Evolutionary conservation across 768 basidiomycete species (phyloP).

Genomic region (Hemileccinum impolitum): DNA sequence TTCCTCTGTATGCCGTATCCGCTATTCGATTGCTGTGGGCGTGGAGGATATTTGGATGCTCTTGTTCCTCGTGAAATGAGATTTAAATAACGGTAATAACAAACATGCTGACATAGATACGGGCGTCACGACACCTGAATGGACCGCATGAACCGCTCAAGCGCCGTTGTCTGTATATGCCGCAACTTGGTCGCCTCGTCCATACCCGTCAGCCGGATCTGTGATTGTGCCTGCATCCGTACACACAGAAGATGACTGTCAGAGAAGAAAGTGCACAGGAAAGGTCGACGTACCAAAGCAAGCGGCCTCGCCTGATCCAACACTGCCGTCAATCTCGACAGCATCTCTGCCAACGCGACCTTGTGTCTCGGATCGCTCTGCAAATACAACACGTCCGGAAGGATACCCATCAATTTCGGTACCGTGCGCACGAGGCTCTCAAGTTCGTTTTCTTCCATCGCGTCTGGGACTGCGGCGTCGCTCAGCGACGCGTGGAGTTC

Average conservation of each 20-base stretch:
- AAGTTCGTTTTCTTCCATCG: constrained; percentile 47
- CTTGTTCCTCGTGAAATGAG: constrained; percentile 3
- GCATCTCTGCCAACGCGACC: constrained; percentile 73
- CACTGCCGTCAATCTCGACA: constrained; percentile 52
- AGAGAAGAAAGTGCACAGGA: background rate
- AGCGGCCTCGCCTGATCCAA: constrained; percentile 61
- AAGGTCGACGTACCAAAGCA: constrained; percentile 48
- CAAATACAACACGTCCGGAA: constrained; percentile 66
- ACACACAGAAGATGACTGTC: constrained; percentile 1
- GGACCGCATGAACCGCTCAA: constrained; percentile 61
- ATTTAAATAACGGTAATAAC: constrained; percentile 23
- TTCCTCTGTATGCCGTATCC: too few relatives aligned
- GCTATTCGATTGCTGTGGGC: too few relatives aligned
- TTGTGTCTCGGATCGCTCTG: constrained; percentile 59
- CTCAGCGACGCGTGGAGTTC: constrained; percentile 46
- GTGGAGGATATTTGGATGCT: too few relatives aligned
- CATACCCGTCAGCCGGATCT: constrained; percentile 43
- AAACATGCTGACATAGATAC: constrained; percentile 2
- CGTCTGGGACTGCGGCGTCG: constrained; percentile 44
- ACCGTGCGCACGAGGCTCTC: constrained; percentile 58
- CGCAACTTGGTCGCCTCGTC: constrained; percentile 58
- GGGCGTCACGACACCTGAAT: constrained; percentile 37
- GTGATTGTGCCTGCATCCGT: constrained; percentile 35
- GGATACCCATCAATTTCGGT: constrained; percentile 60
- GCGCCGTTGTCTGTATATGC: constrained; percentile 62